phyloP scores from a whole-genome alignment of 176 grass and related monocot genomes.

The Musa itinerans region DNA sequence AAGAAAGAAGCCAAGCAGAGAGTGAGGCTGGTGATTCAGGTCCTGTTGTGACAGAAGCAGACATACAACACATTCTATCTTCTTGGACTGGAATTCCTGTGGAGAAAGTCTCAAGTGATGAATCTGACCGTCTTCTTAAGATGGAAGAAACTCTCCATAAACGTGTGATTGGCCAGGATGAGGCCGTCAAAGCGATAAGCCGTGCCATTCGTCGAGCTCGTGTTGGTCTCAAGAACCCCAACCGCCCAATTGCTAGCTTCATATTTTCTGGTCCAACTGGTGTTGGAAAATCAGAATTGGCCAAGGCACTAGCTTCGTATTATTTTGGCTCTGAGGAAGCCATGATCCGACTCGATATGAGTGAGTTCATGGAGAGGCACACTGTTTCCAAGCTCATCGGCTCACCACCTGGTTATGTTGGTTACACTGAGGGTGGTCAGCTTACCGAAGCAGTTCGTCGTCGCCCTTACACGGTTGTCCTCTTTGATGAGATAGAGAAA shows the following conservation, averaged over 20 bases:
- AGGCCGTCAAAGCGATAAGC: constrained; percentile 83
- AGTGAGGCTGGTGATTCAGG: constrained; percentile 1
- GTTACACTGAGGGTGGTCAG: constrained; percentile 90
- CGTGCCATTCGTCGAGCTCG: constrained; percentile 78
- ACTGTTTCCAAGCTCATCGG: constrained; percentile 49
- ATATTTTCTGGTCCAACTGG: constrained; percentile 90
- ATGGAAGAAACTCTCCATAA: constrained; percentile 87
- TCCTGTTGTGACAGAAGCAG: constrained; percentile 70
- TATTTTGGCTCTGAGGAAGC: constrained; percentile 89
- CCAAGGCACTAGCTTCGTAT: constrained; percentile 66
- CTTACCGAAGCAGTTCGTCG: constrained; percentile 69
- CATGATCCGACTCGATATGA: constrained; percentile 97
- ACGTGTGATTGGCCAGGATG: constrained; percentile 85
- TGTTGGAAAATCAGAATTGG: constrained; percentile 92
- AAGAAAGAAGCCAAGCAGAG: no score
- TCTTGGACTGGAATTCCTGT: constrained; percentile 94
- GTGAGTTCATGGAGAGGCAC: constrained; percentile 90
- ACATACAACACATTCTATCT: constrained; percentile 88
- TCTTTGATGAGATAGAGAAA: no score
- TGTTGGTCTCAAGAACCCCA: constrained; percentile 83
- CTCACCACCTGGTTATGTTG: constrained; percentile 61
- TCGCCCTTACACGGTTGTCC: no score
- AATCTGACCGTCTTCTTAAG: constrained; percentile 77
- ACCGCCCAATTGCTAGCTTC: constrained; percentile 83
- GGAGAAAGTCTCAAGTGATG: constrained; percentile 76